These are phyloP conservation scores for Candida vartiovaarae DNA, from an alignment of 805 yeast species.

Conservation along the genomic window DNA sequence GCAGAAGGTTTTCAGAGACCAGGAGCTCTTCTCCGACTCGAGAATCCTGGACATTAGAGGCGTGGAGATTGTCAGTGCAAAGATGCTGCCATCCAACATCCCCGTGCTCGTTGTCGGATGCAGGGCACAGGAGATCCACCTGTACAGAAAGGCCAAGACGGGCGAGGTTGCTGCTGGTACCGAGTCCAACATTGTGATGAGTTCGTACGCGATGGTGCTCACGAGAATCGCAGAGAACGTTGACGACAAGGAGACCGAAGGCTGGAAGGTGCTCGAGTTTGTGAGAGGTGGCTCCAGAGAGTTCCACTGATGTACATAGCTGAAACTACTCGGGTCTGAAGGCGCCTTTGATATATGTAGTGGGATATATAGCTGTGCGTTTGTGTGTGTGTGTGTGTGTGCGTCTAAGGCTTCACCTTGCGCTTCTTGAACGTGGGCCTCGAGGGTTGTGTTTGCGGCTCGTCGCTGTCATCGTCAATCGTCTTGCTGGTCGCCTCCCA, in stretches of 20 bases:
- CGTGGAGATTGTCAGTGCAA: slow-evolving; percentile 84
- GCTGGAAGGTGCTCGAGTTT: slow-evolving; percentile 94
- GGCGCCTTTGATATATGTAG: neutral
- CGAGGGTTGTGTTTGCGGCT: slow-evolving; percentile 8
- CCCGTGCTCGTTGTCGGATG: slow-evolving; percentile 93
- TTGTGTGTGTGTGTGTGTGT: neutral
- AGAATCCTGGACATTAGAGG: slow-evolving; percentile 90
- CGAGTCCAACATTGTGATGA: slow-evolving; percentile 84
- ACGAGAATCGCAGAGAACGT: slow-evolving; percentile 91
- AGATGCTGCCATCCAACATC: slow-evolving; percentile 78
- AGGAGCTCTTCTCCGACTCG: slow-evolving; percentile 87
- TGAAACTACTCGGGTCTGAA: neutral
- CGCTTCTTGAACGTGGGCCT: slow-evolving; percentile 18
- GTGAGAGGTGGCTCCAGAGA: slow-evolving; percentile 90
- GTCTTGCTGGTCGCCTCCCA: slow-evolving; percentile 4
- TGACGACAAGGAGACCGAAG: slow-evolving; percentile 85
- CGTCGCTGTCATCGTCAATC: slow-evolving; percentile 12
- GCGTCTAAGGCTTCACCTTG: slow-evolving; percentile 3
- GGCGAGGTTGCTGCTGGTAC: slow-evolving; percentile 95
- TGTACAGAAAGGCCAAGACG: slow-evolving; percentile 82
- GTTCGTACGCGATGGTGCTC: slow-evolving; percentile 94
- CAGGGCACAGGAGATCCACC: slow-evolving; percentile 92
- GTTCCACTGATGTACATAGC: slow-evolving; percentile 31
- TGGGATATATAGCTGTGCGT: neutral
- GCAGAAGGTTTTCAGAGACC: slow-evolving; percentile 86